Percentiles rank a stretch among this genome's conserved stretches.
Evolutionary conservation across 371 early-diverging fungal species (phyloP).

Genomic region (Batkoa obscura): DNA sequence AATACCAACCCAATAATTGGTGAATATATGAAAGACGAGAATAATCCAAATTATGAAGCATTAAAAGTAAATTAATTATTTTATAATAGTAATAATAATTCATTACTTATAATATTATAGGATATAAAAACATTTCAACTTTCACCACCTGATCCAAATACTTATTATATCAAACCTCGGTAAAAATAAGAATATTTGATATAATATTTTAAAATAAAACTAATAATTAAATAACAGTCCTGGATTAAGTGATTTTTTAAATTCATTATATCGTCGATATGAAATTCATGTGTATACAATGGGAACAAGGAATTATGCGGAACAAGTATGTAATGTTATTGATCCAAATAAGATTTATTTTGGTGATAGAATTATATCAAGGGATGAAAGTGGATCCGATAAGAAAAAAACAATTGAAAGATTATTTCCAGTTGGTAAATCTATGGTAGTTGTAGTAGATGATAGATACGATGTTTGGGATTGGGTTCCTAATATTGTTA

Average conservation of each 20-base stretch:
- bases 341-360: conserved; percentile 75
- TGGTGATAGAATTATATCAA: conserved; percentile 78
- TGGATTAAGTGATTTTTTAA: conserved; percentile 59
- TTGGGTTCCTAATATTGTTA: conserved; percentile 73
- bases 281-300: conserved; percentile 99
- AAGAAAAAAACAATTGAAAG: conserved; percentile 65
- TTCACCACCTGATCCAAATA: neutral
- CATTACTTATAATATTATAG: conserved; percentile 9
- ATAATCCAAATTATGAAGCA: conserved; percentile 33
- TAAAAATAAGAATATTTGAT: too few relatives aligned
- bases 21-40: conserved; percentile 55
- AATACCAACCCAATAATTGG: conserved; percentile 62
- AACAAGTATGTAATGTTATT: conserved; percentile 67
- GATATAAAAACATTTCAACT: conserved; percentile 45
- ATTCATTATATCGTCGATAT: conserved; percentile 39
- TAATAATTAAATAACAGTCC: conserved; percentile 24
- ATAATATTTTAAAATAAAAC: too few relatives aligned
- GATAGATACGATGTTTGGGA: conserved; percentile 98
- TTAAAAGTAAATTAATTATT: conserved; percentile 14
- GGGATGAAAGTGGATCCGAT: conserved; percentile 86
- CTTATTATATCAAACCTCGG: too few relatives aligned
- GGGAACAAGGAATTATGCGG: conserved; percentile 93
- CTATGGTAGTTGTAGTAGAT: conserved; percentile 96
- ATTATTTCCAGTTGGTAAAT: conserved; percentile 87
- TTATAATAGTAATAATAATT: neutral